Evolutionary conservation across 176 grass and related monocot species (phyloP).

Genomic region (Tuctoria greenei): DNA sequence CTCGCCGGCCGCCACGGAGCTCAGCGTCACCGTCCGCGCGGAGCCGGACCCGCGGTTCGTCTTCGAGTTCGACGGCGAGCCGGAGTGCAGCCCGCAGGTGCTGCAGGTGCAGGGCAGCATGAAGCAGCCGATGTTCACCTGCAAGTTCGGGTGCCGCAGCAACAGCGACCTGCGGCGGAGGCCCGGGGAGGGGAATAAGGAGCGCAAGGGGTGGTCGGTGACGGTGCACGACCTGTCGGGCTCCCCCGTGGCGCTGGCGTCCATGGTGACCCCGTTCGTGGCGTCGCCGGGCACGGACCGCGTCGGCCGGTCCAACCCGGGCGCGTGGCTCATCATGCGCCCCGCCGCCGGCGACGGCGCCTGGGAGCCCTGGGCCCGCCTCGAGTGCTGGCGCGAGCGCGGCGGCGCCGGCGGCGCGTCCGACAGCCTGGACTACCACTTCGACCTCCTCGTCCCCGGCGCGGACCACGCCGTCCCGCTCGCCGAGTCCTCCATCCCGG

Average conservation of each 20-base stretch:
- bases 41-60: constrained; percentile 81
- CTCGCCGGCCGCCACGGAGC: constrained; percentile 27
- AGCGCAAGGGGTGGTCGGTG: constrained; percentile 95
- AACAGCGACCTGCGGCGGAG: constrained; percentile 73
- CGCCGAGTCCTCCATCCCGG: constrained; percentile 56
- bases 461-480: constrained; percentile 56
- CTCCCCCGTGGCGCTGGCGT: constrained; percentile 84
- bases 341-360: constrained; percentile 63
- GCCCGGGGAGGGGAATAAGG: constrained; percentile 52
- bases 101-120: constrained; percentile 58
- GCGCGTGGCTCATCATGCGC: constrained; percentile 93
- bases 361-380: constrained; percentile 93
- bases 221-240: constrained; percentile 97
- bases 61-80: constrained; percentile 91
- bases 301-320: constrained; percentile 86
- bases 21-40: constrained; percentile 67
- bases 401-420: constrained; percentile 46
- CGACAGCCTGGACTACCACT: constrained; percentile 80
- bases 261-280: constrained; percentile 97
- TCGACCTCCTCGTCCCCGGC: constrained; percentile 73
- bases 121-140: constrained; percentile 94
- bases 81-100: constrained; percentile 87
- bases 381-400: constrained; percentile 95
- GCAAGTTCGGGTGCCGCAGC: constrained; percentile 86
- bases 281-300: constrained; percentile 76